Conservation (phyloP, 805 yeast species). For the Starmerella bacillaris region DNA sequence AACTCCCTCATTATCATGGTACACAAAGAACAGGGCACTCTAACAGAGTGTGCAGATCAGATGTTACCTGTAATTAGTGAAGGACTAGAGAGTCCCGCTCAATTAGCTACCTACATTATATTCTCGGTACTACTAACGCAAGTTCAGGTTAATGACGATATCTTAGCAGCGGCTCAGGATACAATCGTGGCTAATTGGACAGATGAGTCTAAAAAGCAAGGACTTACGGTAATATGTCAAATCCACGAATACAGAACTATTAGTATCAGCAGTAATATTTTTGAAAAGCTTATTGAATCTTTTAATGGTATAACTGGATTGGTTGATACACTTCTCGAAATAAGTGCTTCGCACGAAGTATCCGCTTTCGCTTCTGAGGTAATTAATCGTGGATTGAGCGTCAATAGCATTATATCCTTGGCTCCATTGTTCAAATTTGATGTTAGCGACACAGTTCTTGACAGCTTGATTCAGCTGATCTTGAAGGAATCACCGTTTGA, state of each 20-base stretch:
- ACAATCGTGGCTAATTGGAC: slow-evolving; percentile 36
- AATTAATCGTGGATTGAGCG: not conserved
- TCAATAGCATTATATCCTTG: not conserved
- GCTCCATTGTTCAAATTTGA: slow-evolving; percentile 17
- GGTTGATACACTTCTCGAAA: not conserved
- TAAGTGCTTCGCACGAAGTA: not conserved
- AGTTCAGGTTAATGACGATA: slow-evolving; percentile 37
- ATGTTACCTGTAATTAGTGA: slow-evolving; percentile 23
- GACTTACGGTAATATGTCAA: slow-evolving; percentile 23
- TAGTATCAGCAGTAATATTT: too few relatives aligned
- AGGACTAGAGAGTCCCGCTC: slow-evolving; percentile 34
- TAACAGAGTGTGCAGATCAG: slow-evolving; percentile 22
- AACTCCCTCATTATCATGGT: slow-evolving; percentile 54
- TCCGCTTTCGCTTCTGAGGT: not conserved
- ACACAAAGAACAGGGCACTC: slow-evolving; percentile 27
- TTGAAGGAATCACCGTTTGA: slow-evolving; percentile 6
- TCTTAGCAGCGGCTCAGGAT: slow-evolving; percentile 42
- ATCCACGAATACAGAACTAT: slow-evolving; percentile 6
- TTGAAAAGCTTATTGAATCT: not conserved
- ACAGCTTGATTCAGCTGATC: slow-evolving; percentile 2
- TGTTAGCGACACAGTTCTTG: not conserved
- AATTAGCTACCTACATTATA: slow-evolving; percentile 68
- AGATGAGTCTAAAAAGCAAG: slow-evolving; percentile 19
- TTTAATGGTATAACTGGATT: not conserved
- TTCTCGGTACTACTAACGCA: slow-evolving; percentile 62